Evolutionary conservation across 2,329 filamentous ascomycete genomes (phyloP).

Genomic region (Nigrospora osmanthi): DNA sequence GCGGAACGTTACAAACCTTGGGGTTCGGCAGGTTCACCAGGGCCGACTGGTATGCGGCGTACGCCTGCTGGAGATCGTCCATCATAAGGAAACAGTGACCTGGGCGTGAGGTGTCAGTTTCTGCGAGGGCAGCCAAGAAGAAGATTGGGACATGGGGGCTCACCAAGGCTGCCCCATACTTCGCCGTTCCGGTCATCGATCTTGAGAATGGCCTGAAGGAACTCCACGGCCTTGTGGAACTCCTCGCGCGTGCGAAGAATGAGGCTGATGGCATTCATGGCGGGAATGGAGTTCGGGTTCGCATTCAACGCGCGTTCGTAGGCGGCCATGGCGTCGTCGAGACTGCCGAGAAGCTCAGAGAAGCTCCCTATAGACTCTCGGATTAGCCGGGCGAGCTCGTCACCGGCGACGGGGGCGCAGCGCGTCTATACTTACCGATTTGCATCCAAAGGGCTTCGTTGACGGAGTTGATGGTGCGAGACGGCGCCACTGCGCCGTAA

Average conservation of each 20-base stretch:
- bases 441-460: slow-evolving; percentile 91
- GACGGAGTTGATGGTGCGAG: slow-evolving; percentile 67
- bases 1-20: slow-evolving; percentile 52
- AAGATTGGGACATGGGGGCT: slow-evolving; percentile 14
- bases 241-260: slow-evolving; percentile 89
- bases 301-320: slow-evolving; percentile 86
- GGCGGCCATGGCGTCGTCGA: slow-evolving; percentile 80
- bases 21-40: slow-evolving; percentile 88
- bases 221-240: slow-evolving; percentile 90
- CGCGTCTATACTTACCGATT: slow-evolving; percentile 58
- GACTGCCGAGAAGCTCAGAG: slow-evolving; percentile 78
- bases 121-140: background rate
- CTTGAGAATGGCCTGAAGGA: slow-evolving; percentile 83
- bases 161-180: slow-evolving; percentile 92
- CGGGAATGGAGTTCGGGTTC: slow-evolving; percentile 80
- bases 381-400: background rate
- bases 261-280: slow-evolving; percentile 90
- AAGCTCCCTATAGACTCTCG: slow-evolving; percentile 55
- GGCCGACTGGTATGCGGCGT: slow-evolving; percentile 92
- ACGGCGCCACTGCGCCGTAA: slow-evolving; percentile 50
- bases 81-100: slow-evolving; percentile 99
- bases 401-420: background rate
- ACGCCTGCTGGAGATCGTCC: slow-evolving; percentile 94
- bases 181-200: slow-evolving; percentile 85
- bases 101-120: slow-evolving; percentile 27